Evolutionary conservation across 768 basidiomycete genomes (phyloP).

Genomic region (Leccinum subgranulosum): DNA sequence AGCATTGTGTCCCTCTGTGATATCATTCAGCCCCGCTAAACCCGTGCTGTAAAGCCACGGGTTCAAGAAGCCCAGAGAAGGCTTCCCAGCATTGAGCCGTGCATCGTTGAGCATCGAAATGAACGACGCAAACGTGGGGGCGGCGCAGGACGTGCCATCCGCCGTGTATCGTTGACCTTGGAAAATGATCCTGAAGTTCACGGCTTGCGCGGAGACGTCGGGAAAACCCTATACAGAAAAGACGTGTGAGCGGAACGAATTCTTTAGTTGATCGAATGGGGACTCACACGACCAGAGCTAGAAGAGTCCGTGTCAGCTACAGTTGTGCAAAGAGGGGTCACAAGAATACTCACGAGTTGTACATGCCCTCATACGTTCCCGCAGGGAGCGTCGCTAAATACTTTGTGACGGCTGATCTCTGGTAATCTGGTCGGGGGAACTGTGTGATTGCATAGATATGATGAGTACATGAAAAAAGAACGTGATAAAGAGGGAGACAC

Average conservation of each 20-base stretch:
- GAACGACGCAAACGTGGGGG: not conserved
- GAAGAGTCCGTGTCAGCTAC: not conserved
- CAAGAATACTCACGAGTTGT: constrained; percentile 45
- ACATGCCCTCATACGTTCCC: constrained; percentile 49
- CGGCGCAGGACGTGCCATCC: constrained; percentile 63
- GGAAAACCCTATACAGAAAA: constrained; percentile 43
- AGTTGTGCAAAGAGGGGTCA: not conserved
- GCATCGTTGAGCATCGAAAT: constrained; percentile 65
- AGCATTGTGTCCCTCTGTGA: constrained; percentile 53
- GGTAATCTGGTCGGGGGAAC: constrained; percentile 56
- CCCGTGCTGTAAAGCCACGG: constrained; percentile 50
- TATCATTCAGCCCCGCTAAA: constrained; percentile 46
- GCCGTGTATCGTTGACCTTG: constrained; percentile 37
- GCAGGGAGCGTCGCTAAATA: constrained; percentile 37
- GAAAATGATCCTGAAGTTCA: constrained; percentile 47
- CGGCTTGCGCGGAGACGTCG: constrained; percentile 63
- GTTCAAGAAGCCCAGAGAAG: constrained; percentile 55
- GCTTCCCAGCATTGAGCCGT: constrained; percentile 40
- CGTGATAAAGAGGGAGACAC: not conserved
- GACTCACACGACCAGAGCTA: constrained; percentile 39
- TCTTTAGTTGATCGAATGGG: not conserved
- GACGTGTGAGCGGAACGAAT: not conserved
- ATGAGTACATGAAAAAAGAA: constrained; percentile 3
- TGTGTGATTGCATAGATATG: constrained; percentile 16
- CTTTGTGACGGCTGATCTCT: constrained; percentile 39